Conservation (phyloP, 768 basidiomycete genomes). For the Boletales sp. region DNA sequence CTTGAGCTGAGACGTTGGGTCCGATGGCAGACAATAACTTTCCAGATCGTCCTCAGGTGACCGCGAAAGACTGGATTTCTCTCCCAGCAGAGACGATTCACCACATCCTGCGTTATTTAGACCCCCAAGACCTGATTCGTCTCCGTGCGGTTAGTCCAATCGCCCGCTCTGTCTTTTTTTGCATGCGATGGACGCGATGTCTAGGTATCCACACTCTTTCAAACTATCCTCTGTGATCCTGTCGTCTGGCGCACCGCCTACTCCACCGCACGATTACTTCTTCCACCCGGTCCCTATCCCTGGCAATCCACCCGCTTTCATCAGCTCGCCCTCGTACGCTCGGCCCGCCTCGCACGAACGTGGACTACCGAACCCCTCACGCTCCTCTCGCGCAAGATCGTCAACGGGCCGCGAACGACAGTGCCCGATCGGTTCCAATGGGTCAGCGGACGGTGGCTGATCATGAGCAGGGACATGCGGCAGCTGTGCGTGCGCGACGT, state of each 20-base stretch:
- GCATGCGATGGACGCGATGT: background rate
- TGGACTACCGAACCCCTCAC: conserved; percentile 15
- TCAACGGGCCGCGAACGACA: conserved; percentile 4
- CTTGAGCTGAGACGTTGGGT: no score
- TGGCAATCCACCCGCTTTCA: conserved; percentile 18
- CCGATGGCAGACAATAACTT: conserved; percentile 9
- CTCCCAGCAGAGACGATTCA: conserved; percentile 18
- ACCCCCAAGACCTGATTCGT: conserved; percentile 13
- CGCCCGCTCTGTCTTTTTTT: background rate
- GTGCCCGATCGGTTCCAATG: conserved; percentile 10
- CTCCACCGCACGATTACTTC: conserved; percentile 5
- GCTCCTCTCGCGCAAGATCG: conserved; percentile 3
- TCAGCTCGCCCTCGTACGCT: conserved; percentile 18
- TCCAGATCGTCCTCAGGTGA: background rate
- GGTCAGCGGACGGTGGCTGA: conserved; percentile 18
- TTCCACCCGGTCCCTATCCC: conserved; percentile 16
- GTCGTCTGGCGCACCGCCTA: conserved; percentile 14
- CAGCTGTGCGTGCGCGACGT: conserved; percentile 9
- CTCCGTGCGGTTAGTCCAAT: conserved; percentile 10
- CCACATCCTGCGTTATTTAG: conserved; percentile 4
- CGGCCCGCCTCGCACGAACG: conserved; percentile 7
- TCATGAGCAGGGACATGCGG: conserved; percentile 14
- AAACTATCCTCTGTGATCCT: conserved; percentile 7
- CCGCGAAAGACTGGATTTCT: background rate
- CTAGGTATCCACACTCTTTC: conserved; percentile 16